Conservation (phyloP, 176 grass and related monocot genomes). For the Hordeum marinum region DNA sequence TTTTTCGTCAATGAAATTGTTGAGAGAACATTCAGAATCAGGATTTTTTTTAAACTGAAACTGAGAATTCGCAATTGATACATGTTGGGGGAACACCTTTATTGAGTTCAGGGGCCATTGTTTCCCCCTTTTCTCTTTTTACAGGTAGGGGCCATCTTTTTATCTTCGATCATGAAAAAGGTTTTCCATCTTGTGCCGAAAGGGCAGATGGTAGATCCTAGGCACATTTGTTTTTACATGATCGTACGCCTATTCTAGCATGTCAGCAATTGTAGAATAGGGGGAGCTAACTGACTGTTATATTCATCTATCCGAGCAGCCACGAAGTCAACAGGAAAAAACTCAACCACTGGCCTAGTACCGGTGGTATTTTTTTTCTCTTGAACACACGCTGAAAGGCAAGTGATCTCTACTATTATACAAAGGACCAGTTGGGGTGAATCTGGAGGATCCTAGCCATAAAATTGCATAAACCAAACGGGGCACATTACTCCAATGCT, state of each 20-base stretch:
- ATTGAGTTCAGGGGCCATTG: background rate
- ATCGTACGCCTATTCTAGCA: conserved; percentile 16
- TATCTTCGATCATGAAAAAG: conserved; percentile 14
- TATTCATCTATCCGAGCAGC: conserved; percentile 2
- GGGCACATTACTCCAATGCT: background rate
- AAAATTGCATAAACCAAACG: background rate
- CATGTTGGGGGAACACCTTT: conserved; percentile 18
- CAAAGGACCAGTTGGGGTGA: no score
- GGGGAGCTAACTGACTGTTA: background rate
- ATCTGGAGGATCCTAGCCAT: background rate
- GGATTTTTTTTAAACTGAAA: background rate
- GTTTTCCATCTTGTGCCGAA: conserved; percentile 30
- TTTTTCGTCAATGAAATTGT: no score
- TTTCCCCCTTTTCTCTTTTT: conserved; percentile 8
- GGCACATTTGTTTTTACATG: conserved; percentile 12
- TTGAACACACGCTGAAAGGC: background rate
- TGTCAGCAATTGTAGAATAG: conserved; percentile 16
- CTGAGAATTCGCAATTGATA: background rate
- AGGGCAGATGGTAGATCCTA: conserved; percentile 21
- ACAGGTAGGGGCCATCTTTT: conserved; percentile 25
- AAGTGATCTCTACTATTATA: background rate
- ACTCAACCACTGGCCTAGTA: background rate
- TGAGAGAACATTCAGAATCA: no score
- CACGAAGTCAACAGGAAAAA: background rate
- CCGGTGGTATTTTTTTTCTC: background rate